A percentile compares a stretch with the other conserved stretches of the same genome.
Conservation (phyloP, 768 basidiomycete species). For the Suillus fuscotomentosus region DNA sequence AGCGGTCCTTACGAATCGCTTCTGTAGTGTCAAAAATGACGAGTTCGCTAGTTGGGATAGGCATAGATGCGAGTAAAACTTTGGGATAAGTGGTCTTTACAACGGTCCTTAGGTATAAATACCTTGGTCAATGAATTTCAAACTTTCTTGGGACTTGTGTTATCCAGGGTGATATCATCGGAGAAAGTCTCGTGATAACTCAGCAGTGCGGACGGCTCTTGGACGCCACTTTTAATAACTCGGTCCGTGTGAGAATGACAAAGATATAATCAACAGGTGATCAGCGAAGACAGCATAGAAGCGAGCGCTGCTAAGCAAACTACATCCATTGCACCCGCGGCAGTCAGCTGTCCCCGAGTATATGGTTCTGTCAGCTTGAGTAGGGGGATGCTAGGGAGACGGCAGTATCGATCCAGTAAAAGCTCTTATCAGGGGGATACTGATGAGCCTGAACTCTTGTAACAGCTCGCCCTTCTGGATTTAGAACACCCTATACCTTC, state of each 20-base stretch:
- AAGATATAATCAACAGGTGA: not conserved
- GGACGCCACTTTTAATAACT: not conserved
- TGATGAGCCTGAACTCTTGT: not conserved
- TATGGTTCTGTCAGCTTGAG: not conserved
- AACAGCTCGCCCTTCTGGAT: not conserved
- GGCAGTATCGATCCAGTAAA: not conserved
- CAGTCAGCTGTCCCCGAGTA: not conserved
- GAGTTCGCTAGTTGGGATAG: slow-evolving; percentile 21
- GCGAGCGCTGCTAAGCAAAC: not conserved
- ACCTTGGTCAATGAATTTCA: not conserved
- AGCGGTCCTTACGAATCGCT: slow-evolving; percentile 8
- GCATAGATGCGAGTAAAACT: slow-evolving; percentile 4
- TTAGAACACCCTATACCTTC: not conserved
- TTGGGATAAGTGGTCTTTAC: not conserved
- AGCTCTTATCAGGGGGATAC: not conserved
- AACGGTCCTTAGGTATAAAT: not conserved
- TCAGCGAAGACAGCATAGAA: not conserved
- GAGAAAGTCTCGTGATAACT: not conserved
- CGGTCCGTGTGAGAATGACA: not conserved
- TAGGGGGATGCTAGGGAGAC: not conserved
- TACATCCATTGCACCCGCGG: not conserved
- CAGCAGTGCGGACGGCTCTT: too few relatives aligned
- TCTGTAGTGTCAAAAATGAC: slow-evolving; percentile 18
- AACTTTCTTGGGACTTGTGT: not conserved
- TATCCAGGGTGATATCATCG: not conserved